Base-by-base conservation (phyloP, 352 stramenopile genomes). In the Phytophthora pluvialis region DNA sequence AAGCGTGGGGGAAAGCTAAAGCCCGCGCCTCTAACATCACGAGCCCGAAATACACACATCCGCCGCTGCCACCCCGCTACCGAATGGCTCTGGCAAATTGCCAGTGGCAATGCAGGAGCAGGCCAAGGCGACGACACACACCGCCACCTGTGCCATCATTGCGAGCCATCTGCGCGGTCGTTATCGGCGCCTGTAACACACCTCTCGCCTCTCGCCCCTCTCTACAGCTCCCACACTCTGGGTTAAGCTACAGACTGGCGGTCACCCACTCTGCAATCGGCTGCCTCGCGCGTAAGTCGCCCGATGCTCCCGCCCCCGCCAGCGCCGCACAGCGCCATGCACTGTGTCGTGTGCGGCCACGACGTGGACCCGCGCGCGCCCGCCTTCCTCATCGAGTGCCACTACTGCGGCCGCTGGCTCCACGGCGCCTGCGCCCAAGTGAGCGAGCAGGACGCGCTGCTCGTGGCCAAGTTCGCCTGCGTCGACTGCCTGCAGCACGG, bases 321-420 rank as follows among this genome's bases (percentile, higher is more conserved):
- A 42, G 16, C 35, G 29, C 42, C 32, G 31, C n/a, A 11, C 26
- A 25, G 10, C 12, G 12, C 45, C n/a, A 54, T 55, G 29, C 8
- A 29, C 26, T 77, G 72, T 57, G 36, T 53, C 43, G 47, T 70
- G 29, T 80, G 72, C 64, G 60, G 69, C 13, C 68, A 69, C 7
- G n/a, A 67, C 18, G 50, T 72, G 26, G 64, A 77, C 55, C 63
- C 66, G 32, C 68, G 69, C 43, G 18, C 57, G 35, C 42, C 64
- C 16, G 52, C 68, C 55, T 90, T 91, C 65, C 72, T 89, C 26
- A 43, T 91, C 46, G 80, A 90, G 52, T 91, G 80, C 54, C 78
- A 88, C 54, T 89, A 78, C 69, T 91, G 83, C 61, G 66, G 70
- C 15, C 75, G 67, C n/a, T 91, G 83, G 83, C 72, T 81, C 45